phyloP scores from a whole-genome alignment of 345 rosid genomes.

The Eucalyptus lansdowneana region DNA sequence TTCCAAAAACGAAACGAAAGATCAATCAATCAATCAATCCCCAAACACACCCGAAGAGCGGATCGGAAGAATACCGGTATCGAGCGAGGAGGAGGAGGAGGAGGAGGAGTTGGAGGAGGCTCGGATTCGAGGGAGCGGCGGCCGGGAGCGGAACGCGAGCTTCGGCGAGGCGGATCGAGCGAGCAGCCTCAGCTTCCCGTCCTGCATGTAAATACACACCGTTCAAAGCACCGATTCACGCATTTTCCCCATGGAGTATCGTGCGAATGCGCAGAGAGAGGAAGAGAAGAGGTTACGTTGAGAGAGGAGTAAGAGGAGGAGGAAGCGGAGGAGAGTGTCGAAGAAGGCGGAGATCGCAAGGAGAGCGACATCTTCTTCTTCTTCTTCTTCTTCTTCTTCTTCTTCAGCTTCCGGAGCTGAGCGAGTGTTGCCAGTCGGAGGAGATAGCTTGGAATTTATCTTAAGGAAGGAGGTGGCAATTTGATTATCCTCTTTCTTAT shows the following conservation, averaged over 20 bases:
- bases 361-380: slow-evolving; percentile 37
- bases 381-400: background rate
- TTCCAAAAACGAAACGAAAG: background rate
- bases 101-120: slow-evolving; percentile 11
- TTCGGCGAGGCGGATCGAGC: slow-evolving; percentile 19
- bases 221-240: background rate
- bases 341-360: slow-evolving; percentile 75
- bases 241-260: background rate
- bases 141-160: slow-evolving; percentile 21
- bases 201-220: background rate
- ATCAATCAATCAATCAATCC: background rate
- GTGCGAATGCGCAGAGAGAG: background rate
- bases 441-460: background rate
- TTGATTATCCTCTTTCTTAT: background rate
- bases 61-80: slow-evolving; percentile 16
- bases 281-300: slow-evolving; percentile 6
- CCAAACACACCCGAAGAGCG: background rate
- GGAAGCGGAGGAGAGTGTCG: slow-evolving; percentile 22
- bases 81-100: slow-evolving; percentile 17
- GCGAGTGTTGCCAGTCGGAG: background rate
- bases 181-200: slow-evolving; percentile 21
- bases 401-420: background rate
- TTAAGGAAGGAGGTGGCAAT: background rate
- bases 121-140: slow-evolving; percentile 32
- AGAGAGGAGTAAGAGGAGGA: slow-evolving; percentile 24